phyloP scores from a whole-genome alignment of 1,139 yeast genomes.

The Wickerhamomyces sp. region DNA sequence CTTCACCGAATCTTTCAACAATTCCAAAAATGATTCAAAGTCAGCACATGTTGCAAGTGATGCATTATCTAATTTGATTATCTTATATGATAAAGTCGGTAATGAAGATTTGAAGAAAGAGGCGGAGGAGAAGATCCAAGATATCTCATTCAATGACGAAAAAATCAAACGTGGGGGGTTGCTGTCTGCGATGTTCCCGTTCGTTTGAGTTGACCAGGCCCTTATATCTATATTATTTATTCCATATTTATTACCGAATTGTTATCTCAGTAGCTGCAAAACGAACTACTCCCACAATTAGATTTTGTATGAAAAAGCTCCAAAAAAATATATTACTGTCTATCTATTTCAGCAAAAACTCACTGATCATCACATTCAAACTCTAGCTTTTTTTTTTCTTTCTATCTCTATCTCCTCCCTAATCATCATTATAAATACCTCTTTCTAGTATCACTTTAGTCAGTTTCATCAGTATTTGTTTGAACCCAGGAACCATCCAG shows the following conservation, averaged over 20 bases:
- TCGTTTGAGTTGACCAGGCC: neutral
- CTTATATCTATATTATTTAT: neutral
- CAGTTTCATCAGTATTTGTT: conserved; percentile 9
- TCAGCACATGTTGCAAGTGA: conserved; percentile 15
- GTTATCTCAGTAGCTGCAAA: neutral
- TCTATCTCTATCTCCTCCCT: neutral
- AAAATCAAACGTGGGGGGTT: conserved; percentile 4
- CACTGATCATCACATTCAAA: no score
- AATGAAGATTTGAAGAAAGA: conserved; percentile 11
- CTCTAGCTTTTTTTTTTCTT: neutral
- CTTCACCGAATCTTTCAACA: conserved; percentile 13
- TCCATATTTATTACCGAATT: neutral
- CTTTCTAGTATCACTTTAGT: neutral
- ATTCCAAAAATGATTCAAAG: conserved; percentile 9
- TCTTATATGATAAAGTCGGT: conserved; percentile 11
- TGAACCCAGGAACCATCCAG: conserved; percentile 22
- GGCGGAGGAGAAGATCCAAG: conserved; percentile 7
- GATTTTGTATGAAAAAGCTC: no score
- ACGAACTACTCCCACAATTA: no score
- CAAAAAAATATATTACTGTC: no score
- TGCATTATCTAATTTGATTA: conserved; percentile 11
- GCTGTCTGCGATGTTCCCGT: conserved; percentile 1
- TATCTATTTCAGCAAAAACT: no score
- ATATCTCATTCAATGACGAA: conserved; percentile 2
- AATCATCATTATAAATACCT: no score